Evolutionary conservation across 176 grass and related monocot genomes (phyloP), one percentile per base, ranked within the genome.

Genomic region (Avena sativa): DNA sequence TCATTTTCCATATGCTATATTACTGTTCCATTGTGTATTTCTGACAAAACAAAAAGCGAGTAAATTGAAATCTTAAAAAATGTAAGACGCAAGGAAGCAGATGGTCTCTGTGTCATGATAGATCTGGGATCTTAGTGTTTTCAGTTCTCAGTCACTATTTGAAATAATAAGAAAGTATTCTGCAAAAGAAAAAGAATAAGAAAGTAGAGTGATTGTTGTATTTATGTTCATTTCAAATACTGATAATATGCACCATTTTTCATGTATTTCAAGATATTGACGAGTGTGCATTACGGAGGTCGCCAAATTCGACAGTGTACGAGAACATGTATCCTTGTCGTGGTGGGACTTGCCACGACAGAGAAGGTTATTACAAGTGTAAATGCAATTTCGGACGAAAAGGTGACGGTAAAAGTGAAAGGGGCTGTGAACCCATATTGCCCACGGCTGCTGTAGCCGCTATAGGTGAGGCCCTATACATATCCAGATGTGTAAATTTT

Each of bases 211-310:
- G 16, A 70, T 17, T 20, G 15, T 2, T 36, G 2, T 70, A 8
- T 43, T 40, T 70, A 3, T 4, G 43, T 30, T 19, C 32, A 20
- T 71, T 43, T 43, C 3, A 17, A 40, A 20, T 71, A 16, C 67
- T 5, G 14, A 70, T 20, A 19, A 70, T 70, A 16, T 70, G 15
- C 34, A 43, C 1, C 30, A 32, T 9, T 43, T 43, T 43, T 43
- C 0, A 0, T 43, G n/a, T 20, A 40, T 79, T 9, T 50, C 1
- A 62, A 81, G 79, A 81, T 81, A 81, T 81, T 52, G 19, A 81
- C 36, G 79, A 81, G 47, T 81, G 79, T 2, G 47, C 32, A 5
- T 52, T 36, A 19, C 8, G 28, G 8, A 6, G 15, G n/a, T 47
- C 69, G 1, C 10, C 69, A n/a, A 21, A 46, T 0, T 46, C 19